A percentile compares a stretch with the other conserved stretches of the same genome.
Evolutionary conservation across 306 rosid genomes (phyloP).

Genomic region (Boehmeria nivea): DNA sequence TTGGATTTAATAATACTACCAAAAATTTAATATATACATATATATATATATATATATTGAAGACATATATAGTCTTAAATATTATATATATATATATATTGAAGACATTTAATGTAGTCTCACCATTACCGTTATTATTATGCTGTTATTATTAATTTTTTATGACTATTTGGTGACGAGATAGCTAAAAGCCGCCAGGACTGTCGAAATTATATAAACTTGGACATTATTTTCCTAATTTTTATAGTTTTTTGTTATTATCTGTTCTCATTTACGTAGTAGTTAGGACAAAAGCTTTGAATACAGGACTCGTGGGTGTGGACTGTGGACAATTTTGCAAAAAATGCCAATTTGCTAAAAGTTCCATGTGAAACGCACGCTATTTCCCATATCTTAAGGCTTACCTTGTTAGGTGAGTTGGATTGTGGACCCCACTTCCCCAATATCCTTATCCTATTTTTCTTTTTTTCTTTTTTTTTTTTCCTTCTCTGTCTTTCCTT

Average conservation of each 20-base stretch:
- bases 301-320: background rate
- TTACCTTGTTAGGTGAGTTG: slow-evolving; percentile 1
- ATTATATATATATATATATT: too few species aligned
- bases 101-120: too few species aligned
- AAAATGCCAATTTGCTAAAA: background rate
- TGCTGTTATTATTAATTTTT: background rate
- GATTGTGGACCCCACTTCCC: slow-evolving; percentile 2
- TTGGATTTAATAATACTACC: too few species aligned
- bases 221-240: background rate
- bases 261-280: background rate
- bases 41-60: too few species aligned
- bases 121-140: too few species aligned
- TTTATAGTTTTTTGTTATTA: background rate
- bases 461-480: background rate
- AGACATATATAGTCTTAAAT: too few species aligned
- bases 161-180: background rate
- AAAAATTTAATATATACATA: too few species aligned
- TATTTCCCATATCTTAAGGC: background rate
- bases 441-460: background rate
- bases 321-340: background rate
- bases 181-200: too few species aligned
- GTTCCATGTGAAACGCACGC: slow-evolving; percentile 6
- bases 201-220: too few species aligned
- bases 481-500: too few species aligned
- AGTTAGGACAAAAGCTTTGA: background rate